phyloP scores from a whole-genome alignment of 805 yeast species.

The Candida orba region DNA sequence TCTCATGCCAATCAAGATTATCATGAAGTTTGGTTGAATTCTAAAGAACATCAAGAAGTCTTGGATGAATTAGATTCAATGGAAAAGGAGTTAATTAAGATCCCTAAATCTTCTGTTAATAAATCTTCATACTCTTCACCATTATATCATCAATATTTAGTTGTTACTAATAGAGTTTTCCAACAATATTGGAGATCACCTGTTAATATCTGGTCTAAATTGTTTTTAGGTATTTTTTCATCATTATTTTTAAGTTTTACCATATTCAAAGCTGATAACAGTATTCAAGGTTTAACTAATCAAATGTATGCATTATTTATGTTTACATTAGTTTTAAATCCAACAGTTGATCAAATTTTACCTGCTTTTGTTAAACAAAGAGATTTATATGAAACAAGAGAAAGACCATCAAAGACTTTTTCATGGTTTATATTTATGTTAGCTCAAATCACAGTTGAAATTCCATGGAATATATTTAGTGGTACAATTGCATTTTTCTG shows the following conservation, averaged over 20 bases:
- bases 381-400: conserved; percentile 63
- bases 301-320: conserved; percentile 74
- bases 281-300: conserved; percentile 69
- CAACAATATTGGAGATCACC: conserved; percentile 68
- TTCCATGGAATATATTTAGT: conserved; percentile 53
- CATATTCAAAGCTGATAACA: conserved; percentile 57
- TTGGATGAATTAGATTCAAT: conserved; percentile 52
- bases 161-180: conserved; percentile 48
- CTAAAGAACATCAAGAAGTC: conserved; percentile 53
- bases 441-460: conserved; percentile 56
- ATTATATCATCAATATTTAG: conserved; percentile 31
- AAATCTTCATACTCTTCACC: conserved; percentile 40
- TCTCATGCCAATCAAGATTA: conserved; percentile 67
- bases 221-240: conserved; percentile 43
- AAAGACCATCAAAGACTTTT: conserved; percentile 64
- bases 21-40: conserved; percentile 69
- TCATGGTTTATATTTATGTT: conserved; percentile 55
- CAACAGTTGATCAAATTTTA: conserved; percentile 53
- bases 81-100: conserved; percentile 49
- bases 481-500: conserved; percentile 57
- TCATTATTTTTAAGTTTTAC: conserved; percentile 67
- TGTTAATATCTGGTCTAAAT: conserved; percentile 51
- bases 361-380: conserved; percentile 57
- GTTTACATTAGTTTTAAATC: conserved; percentile 50
- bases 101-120: conserved; percentile 28